Conservation (phyloP, 495 filamentous ascomycete genomes). For the Xylaria longipes region DNA sequence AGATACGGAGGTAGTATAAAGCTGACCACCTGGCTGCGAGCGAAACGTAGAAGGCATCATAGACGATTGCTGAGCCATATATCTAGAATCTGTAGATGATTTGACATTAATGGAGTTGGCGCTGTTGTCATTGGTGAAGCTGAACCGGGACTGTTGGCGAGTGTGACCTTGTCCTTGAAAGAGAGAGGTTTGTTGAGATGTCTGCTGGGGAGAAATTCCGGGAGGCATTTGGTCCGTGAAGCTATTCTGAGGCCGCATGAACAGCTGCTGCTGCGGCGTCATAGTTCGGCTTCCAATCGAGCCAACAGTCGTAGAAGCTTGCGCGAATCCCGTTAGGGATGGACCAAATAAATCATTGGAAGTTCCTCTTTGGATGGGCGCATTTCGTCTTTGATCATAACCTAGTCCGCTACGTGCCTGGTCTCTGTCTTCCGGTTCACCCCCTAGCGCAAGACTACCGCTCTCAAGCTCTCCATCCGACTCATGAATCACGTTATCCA, state of each 20-base stretch:
- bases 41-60: slow-evolving; percentile 80
- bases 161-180: slow-evolving; percentile 81
- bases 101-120: slow-evolving; percentile 74
- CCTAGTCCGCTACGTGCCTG: slow-evolving; percentile 59
- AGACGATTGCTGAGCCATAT: slow-evolving; percentile 86
- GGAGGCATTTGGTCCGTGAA: slow-evolving; percentile 65
- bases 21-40: slow-evolving; percentile 66
- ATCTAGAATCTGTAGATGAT: slow-evolving; percentile 78
- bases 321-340: slow-evolving; percentile 59
- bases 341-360: slow-evolving; percentile 60
- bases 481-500: slow-evolving; percentile 42
- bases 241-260: slow-evolving; percentile 62
- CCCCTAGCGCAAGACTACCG: slow-evolving; percentile 83
- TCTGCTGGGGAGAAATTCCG: slow-evolving; percentile 42
- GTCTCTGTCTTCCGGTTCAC: slow-evolving; percentile 83
- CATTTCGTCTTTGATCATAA: slow-evolving; percentile 56
- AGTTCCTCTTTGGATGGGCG: slow-evolving; percentile 72
- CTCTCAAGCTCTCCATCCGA: slow-evolving; percentile 69
- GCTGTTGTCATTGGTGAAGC: slow-evolving; percentile 74
- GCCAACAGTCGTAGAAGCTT: slow-evolving; percentile 54
- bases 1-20: slow-evolving; percentile 74
- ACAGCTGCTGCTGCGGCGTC: slow-evolving; percentile 79
- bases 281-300: slow-evolving; percentile 70
- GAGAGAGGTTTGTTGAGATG: slow-evolving; percentile 55
- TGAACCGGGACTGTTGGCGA: slow-evolving; percentile 86